Evolutionary conservation across 305 asterid species (phyloP).

Genomic region (Caryopteris hybrid): DNA sequence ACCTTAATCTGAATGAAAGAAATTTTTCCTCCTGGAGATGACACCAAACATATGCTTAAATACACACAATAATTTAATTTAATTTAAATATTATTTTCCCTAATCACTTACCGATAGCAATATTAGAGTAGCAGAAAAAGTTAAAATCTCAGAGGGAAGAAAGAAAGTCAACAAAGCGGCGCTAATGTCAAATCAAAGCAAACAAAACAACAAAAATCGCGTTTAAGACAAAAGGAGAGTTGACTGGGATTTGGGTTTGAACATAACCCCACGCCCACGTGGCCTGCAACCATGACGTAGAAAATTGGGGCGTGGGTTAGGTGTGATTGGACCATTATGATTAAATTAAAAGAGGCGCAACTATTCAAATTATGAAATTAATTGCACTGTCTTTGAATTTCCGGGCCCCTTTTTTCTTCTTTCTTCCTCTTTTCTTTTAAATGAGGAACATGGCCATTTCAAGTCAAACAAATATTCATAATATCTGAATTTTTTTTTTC

Average conservation of each 20-base stretch:
- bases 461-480: neutral
- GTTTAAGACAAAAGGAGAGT: conserved; percentile 30
- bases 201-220: conserved; percentile 15
- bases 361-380: neutral
- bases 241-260: conserved; percentile 46
- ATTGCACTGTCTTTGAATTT: conserved; percentile 13
- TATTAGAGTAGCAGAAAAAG: too few relatives aligned
- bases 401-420: neutral
- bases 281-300: conserved; percentile 37
- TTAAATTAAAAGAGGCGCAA: neutral
- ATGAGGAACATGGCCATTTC: too few relatives aligned
- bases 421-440: too few relatives aligned
- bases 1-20: too few relatives aligned
- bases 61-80: too few relatives aligned
- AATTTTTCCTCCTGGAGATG: too few relatives aligned
- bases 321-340: conserved; percentile 40
- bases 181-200: conserved; percentile 36
- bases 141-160: too few relatives aligned
- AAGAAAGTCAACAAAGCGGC: conserved; percentile 37
- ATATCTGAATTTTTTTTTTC: too few relatives aligned
- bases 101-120: too few relatives aligned
- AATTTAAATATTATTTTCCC: too few relatives aligned
- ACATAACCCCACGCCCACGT: conserved; percentile 27
- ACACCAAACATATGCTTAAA: too few relatives aligned
- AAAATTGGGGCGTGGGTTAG: conserved; percentile 31